Conservation (phyloP, 257 asterid species). For the Mitragyna speciosa region DNA sequence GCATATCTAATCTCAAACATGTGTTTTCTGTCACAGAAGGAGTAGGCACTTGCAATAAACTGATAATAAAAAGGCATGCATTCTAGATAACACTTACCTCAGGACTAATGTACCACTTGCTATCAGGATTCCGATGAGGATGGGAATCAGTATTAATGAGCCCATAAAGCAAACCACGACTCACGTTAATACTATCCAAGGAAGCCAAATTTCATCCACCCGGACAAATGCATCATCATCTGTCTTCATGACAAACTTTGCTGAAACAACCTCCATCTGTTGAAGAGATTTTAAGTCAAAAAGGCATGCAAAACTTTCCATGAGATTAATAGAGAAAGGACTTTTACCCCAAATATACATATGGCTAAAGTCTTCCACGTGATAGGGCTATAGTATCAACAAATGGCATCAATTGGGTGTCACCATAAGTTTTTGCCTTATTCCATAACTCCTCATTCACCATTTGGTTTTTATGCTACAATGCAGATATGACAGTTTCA, state of each 20-base stretch:
- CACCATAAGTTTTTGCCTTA: conserved; percentile 81
- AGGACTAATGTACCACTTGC: conserved; percentile 97
- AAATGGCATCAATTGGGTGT: conserved; percentile 94
- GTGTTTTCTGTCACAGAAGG: not conserved
- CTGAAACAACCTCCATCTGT: conserved; percentile 84
- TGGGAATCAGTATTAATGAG: conserved; percentile 78
- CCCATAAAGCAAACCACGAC: conserved; percentile 84
- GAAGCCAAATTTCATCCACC: conserved; percentile 82
- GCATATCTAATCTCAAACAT: not conserved
- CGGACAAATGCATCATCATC: conserved; percentile 99
- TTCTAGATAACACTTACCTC: conserved; percentile 55
- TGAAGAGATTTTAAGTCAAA: conserved; percentile 45
- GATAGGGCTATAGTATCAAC: conserved; percentile 89
- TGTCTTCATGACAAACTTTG: conserved; percentile 92
- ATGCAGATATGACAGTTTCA: conserved; percentile 15
- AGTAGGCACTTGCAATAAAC: not conserved
- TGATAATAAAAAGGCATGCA: not conserved
- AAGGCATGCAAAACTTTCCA: conserved; percentile 29
- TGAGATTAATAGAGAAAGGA: conserved; percentile 38
- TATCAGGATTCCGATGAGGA: conserved; percentile 77
- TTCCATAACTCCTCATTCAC: conserved; percentile 97
- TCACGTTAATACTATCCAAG: conserved; percentile 44
- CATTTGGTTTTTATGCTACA: conserved; percentile 95
- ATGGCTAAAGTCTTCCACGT: conserved; percentile 94
- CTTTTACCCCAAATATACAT: conserved; percentile 85